Conservation (phyloP, 768 basidiomycete genomes). For the Russula olivacea region DNA sequence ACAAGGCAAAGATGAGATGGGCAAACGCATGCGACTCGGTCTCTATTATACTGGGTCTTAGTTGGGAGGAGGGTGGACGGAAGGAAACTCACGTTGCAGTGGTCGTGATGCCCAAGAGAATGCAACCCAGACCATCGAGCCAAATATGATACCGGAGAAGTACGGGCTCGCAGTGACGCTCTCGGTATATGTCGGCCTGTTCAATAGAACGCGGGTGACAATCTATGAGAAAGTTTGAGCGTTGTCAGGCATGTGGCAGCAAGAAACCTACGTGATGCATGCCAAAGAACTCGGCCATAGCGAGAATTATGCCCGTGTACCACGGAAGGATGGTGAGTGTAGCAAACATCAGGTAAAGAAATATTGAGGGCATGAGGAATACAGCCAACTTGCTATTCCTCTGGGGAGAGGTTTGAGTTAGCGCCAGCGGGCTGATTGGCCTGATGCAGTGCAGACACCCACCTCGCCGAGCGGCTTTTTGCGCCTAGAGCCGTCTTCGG, state of each 20-base stretch:
- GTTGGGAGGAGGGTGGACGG: not conserved
- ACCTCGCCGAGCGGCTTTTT: slow-evolving; percentile 69
- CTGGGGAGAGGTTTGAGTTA: slow-evolving; percentile 34
- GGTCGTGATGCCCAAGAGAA: slow-evolving; percentile 79
- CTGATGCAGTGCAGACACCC: slow-evolving; percentile 25
- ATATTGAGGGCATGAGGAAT: slow-evolving; percentile 70
- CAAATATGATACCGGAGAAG: slow-evolving; percentile 86
- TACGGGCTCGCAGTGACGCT: slow-evolving; percentile 85
- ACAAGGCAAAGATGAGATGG: slow-evolving; percentile 70
- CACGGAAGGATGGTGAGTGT: slow-evolving; percentile 81
- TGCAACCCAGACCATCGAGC: slow-evolving; percentile 79
- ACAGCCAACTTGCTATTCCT: slow-evolving; percentile 78
- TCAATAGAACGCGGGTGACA: slow-evolving; percentile 80
- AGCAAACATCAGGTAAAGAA: slow-evolving; percentile 78
- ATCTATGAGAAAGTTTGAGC: slow-evolving; percentile 40
- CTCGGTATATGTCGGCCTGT: slow-evolving; percentile 75
- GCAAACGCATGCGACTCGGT: slow-evolving; percentile 69
- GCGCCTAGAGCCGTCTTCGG: slow-evolving; percentile 64
- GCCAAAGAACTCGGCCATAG: slow-evolving; percentile 80
- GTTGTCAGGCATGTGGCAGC: not conserved
- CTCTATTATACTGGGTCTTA: slow-evolving; percentile 39
- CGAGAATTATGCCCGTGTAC: slow-evolving; percentile 82
- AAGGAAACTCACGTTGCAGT: slow-evolving; percentile 50
- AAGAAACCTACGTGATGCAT: slow-evolving; percentile 81
- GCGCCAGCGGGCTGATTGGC: not conserved